A percentile compares a stretch with the other conserved stretches of the same genome.
Conservation (phyloP, 202 grass and related monocot species). For the Miscanthus sacchariflorus region DNA sequence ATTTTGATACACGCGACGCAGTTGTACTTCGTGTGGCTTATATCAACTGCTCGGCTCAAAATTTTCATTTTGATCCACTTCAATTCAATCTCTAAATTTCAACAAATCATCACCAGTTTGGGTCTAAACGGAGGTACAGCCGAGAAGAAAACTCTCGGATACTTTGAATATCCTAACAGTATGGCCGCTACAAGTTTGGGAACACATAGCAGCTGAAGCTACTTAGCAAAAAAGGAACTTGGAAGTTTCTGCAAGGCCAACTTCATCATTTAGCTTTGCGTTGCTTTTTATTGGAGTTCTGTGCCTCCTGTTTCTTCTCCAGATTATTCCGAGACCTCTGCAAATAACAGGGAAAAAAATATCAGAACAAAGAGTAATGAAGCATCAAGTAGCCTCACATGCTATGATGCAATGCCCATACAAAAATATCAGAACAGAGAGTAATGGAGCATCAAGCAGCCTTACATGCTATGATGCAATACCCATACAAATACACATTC, state of each 20-base stretch:
- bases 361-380: not conserved
- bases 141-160: not conserved
- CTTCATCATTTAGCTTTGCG: slow-evolving; percentile 37
- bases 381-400: not conserved
- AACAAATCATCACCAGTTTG: not conserved
- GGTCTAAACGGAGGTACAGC: not conserved
- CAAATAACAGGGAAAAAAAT: slow-evolving; percentile 9
- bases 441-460: not conserved
- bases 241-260: not conserved
- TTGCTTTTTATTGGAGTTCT: slow-evolving; percentile 55
- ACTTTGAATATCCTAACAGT: not conserved
- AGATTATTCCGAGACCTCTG: slow-evolving; percentile 61
- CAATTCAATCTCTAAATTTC: not conserved
- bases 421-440: not conserved
- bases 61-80: not conserved
- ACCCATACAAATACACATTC: not conserved
- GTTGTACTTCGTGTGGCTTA: no score
- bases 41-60: not conserved
- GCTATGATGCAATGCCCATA: not conserved
- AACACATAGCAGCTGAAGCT: not conserved
- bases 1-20: no score
- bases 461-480: not conserved
- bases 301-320: slow-evolving; percentile 49
- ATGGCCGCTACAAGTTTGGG: not conserved
- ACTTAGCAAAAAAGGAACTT: slow-evolving; percentile 13